Base-by-base conservation (phyloP, 2,329 filamentous ascomycete genomes). In the Sclerotiophoma versabilis region DNA sequence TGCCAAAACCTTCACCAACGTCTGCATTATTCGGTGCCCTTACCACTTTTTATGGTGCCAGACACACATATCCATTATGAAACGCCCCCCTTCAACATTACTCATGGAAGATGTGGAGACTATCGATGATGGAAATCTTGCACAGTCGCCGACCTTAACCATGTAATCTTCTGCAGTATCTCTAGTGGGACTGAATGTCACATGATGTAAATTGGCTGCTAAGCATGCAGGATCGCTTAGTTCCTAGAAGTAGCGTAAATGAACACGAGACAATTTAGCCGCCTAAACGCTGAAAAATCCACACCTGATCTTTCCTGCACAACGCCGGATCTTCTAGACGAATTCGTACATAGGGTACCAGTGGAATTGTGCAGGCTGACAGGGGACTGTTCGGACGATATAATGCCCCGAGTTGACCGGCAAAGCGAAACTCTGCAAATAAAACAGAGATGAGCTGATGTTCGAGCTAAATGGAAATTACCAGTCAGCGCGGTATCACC, bases 201-300 rank as follows among this genome's bases (percentile, higher is more conserved):
- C 17, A 39, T 22, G 25, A 39, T 22, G 7, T 7, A 25, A 34
- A 14, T n/a, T 29, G 26, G 22, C 20, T 19, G n/a, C 22, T 29
- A 22, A 20, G n/a, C 26, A 23, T 39, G 23, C 49, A 36, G 22
- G 29, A 29, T 39, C 26, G 34, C 15, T 34, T 33, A 17, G 20
- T 19, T 23, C 8, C 15, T 20, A 26, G 5, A 15, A 33, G 20
- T 8, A n/a, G 25, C 33, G 19, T 38, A 26, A 14, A n/a, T 8
- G n/a, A 30, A 27, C 20, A 23, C 45, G 41, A 42, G 27, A 39
- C 27, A 15, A 15, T 2, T 36, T 49, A 49, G 45, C 39, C 51
- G 45, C 51, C 22, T 41, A 54, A 34, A 29, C 51, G 51, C 51
- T 36, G 33, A 17, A 20, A 29, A 30, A 25, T 27, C 22, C 34